phyloP scores from a whole-genome alignment of 1,284 basidiomycete genomes.

The Microbotryomycetes sp. region DNA sequence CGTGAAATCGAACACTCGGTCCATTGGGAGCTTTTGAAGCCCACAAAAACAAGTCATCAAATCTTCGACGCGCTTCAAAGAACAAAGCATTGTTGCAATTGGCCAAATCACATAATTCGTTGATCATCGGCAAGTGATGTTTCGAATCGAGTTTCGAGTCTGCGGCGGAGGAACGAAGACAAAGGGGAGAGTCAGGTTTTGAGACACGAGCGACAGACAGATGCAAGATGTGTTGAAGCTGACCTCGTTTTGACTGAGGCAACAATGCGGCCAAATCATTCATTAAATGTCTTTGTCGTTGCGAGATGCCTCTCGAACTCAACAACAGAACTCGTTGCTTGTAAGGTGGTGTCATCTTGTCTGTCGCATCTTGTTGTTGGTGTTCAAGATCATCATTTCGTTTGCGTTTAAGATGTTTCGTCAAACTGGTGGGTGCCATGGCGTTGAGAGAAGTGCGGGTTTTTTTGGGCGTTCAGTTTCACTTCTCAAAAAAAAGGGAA shows the following conservation, averaged over 20 bases:
- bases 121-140: slow-evolving; percentile 85
- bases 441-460: too few relatives aligned
- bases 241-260: slow-evolving; percentile 95
- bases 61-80: slow-evolving; percentile 88
- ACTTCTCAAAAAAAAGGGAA: too few relatives aligned
- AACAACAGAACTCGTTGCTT: slow-evolving; percentile 74
- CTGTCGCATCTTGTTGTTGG: not conserved
- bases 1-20: slow-evolving; percentile 92
- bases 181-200: not conserved
- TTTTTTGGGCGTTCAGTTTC: too few relatives aligned
- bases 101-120: slow-evolving; percentile 94
- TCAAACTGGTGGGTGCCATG: slow-evolving; percentile 21
- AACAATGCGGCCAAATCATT: slow-evolving; percentile 83
- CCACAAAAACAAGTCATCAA: slow-evolving; percentile 94
- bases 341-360: slow-evolving; percentile 22
- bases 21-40: slow-evolving; percentile 95
- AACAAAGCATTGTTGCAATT: slow-evolving; percentile 98
- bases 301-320: slow-evolving; percentile 88
- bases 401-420: slow-evolving; percentile 31
- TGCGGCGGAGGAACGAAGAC: slow-evolving; percentile 41
- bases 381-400: slow-evolving; percentile 16
- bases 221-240: slow-evolving; percentile 34
- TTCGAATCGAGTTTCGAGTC: slow-evolving; percentile 97
- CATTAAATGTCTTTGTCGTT: slow-evolving; percentile 96
- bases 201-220: not conserved